A percentile compares a stretch with the other conserved stretches of the same genome.
These are phyloP conservation scores for Phylloporus arenicola DNA, from an alignment of 768 basidiomycete genomes.

Conservation along the genomic window DNA sequence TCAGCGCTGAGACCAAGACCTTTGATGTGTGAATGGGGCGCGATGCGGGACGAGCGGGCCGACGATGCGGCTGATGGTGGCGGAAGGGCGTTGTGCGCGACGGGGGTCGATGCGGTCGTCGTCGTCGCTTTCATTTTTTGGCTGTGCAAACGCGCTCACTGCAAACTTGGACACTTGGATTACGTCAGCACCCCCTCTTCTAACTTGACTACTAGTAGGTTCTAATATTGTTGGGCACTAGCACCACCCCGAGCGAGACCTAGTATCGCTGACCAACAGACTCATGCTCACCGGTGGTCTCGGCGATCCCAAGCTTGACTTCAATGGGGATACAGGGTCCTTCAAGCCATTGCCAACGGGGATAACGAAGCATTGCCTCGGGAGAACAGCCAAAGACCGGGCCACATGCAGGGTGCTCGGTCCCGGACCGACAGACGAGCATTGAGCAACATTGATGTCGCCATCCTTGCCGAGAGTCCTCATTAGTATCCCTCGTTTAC, in stretches of 20 bases:
- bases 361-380: neutral
- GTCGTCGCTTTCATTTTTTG: constrained; percentile 35
- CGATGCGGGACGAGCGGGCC: constrained; percentile 71
- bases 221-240: too few species aligned
- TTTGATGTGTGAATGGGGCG: constrained; percentile 95
- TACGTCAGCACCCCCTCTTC: constrained; percentile 7
- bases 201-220: too few species aligned
- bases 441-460: neutral
- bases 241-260: too few species aligned
- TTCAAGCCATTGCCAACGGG: neutral
- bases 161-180: neutral
- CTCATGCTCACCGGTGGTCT: neutral
- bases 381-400: neutral
- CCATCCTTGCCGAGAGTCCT: neutral
- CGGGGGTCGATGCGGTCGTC: constrained; percentile 46
- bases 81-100: constrained; percentile 69
- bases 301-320: neutral
- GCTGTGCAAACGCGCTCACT: neutral
- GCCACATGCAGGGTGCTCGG: neutral
- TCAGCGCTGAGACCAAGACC: constrained; percentile 87
- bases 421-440: neutral
- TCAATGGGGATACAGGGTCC: neutral
- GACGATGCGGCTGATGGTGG: constrained; percentile 60
- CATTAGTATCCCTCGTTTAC: neutral
- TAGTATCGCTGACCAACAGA: too few species aligned